Conservation (phyloP, 331 rosid genomes). For the Erythrophleum ivorense region DNA sequence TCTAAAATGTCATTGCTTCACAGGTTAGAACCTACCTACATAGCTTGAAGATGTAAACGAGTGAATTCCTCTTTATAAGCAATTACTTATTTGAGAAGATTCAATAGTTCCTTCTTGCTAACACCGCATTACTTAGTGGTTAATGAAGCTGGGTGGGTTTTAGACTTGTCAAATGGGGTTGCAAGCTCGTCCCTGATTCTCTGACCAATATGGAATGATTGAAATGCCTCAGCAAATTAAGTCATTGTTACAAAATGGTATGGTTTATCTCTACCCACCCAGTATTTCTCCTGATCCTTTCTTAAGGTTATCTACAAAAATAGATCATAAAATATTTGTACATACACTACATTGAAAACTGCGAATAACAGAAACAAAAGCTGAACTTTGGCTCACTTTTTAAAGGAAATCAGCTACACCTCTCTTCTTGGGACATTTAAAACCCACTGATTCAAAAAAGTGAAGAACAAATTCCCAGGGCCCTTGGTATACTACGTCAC, state of each 20-base stretch:
- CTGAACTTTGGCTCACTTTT: slow-evolving; percentile 51
- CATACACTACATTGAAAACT: not conserved
- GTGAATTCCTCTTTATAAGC: slow-evolving; percentile 69
- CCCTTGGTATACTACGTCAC: slow-evolving; percentile 70
- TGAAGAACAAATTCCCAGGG: slow-evolving; percentile 58
- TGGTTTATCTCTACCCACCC: slow-evolving; percentile 52
- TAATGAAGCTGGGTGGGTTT: slow-evolving; percentile 66
- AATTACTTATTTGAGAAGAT: slow-evolving; percentile 60
- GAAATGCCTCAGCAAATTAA: slow-evolving; percentile 61
- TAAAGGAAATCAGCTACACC: slow-evolving; percentile 70
- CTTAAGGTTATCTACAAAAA: slow-evolving; percentile 61
- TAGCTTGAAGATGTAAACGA: slow-evolving; percentile 62
- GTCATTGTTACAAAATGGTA: slow-evolving; percentile 54
- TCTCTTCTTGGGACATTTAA: slow-evolving; percentile 61
- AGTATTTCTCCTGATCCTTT: slow-evolving; percentile 75
- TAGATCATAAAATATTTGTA: not conserved
- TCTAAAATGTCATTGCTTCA: not conserved
- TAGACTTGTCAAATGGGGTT: slow-evolving; percentile 59
- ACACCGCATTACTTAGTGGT: slow-evolving; percentile 59
- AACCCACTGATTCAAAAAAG: slow-evolving; percentile 60
- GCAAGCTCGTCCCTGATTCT: slow-evolving; percentile 52
- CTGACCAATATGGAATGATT: slow-evolving; percentile 59
- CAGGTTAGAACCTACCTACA: slow-evolving; percentile 47
- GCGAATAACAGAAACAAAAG: slow-evolving; percentile 1
- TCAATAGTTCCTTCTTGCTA: slow-evolving; percentile 55